Evolutionary conservation across 805 yeast genomes (phyloP).

Genomic region (Zygosaccharomyces lentus): DNA sequence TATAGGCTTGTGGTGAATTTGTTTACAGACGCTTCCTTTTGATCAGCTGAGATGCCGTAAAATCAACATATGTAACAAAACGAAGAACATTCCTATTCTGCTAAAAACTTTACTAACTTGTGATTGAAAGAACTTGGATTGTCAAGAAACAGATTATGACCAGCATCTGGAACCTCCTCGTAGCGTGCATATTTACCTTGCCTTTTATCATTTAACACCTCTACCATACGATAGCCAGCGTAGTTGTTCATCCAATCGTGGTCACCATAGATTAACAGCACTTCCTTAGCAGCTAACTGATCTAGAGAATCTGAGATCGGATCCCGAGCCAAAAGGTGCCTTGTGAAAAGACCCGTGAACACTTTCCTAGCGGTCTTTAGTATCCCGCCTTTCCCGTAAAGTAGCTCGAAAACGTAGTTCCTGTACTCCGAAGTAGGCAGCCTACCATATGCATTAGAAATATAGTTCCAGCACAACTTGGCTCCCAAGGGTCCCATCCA

Average conservation of each 20-base stretch:
- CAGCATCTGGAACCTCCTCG: constrained; percentile 44
- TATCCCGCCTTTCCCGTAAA: constrained; percentile 21
- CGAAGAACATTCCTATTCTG: constrained; percentile 3
- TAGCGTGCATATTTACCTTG: constrained; percentile 14
- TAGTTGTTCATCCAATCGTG: constrained; percentile 68
- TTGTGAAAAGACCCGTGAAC: constrained; percentile 31
- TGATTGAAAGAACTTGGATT: constrained; percentile 52
- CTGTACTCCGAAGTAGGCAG: constrained; percentile 27
- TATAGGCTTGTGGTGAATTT: too few relatives aligned
- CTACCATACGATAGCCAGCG: constrained; percentile 41
- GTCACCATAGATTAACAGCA: constrained; percentile 55
- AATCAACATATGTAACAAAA: too few relatives aligned
- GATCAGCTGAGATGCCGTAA: too few relatives aligned
- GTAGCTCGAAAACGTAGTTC: constrained; percentile 25
- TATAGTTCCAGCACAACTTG: constrained; percentile 33
- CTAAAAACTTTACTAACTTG: constrained; percentile 37
- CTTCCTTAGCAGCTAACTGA: constrained; percentile 34
- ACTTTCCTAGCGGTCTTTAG: constrained; percentile 24
- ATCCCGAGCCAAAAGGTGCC: constrained; percentile 49
- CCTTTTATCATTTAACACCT: constrained; percentile 13
- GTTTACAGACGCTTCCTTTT: too few relatives aligned
- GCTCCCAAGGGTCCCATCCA: constrained; percentile 42
- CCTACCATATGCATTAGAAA: constrained; percentile 30
- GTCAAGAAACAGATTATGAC: constrained; percentile 76
- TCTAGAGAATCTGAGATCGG: constrained; percentile 60